Evolutionary conservation across 2,329 filamentous ascomycete genomes (phyloP).

Genomic region (Botrytis deweyae): DNA sequence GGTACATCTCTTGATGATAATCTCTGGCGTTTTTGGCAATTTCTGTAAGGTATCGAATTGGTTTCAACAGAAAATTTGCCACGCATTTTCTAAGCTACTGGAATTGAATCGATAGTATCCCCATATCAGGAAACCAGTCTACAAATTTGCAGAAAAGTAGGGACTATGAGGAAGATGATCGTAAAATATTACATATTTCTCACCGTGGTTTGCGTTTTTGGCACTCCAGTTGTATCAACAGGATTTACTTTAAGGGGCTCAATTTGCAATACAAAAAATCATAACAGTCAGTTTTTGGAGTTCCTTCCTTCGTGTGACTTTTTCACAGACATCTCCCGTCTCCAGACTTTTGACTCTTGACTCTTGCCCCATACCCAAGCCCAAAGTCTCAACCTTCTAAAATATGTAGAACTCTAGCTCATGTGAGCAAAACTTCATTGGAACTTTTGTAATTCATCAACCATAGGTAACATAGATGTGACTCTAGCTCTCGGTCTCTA

Average conservation of each 20-base stretch:
- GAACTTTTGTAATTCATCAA: neutral
- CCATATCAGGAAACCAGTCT: too few relatives aligned
- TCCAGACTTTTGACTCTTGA: too few relatives aligned
- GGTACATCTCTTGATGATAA: accelerated
- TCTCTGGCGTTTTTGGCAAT: neutral
- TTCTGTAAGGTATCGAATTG: accelerated
- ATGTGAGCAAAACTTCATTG: neutral
- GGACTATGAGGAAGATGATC: neutral
- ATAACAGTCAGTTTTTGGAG: neutral
- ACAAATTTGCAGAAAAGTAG: neutral
- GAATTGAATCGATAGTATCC: too few relatives aligned
- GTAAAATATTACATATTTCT: too few relatives aligned
- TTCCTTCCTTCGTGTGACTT: neutral
- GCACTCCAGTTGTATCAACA: neutral
- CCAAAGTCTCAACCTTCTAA: neutral
- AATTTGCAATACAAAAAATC: too few relatives aligned
- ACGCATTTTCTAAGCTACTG: neutral
- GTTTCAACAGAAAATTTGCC: accelerated
- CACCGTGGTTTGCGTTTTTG: accelerated
- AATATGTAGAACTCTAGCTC: accelerated
- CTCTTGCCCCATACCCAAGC: neutral
- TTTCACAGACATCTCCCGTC: too few relatives aligned
- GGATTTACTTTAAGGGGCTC: accelerated
- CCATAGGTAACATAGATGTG: accelerated
- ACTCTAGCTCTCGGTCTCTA: accelerated